Percentiles rank a stretch among this genome's conserved stretches.
These are phyloP conservation scores for Colletotrichum truncatum DNA, from an alignment of 2,329 filamentous ascomycete genomes.

Conservation along the genomic window DNA sequence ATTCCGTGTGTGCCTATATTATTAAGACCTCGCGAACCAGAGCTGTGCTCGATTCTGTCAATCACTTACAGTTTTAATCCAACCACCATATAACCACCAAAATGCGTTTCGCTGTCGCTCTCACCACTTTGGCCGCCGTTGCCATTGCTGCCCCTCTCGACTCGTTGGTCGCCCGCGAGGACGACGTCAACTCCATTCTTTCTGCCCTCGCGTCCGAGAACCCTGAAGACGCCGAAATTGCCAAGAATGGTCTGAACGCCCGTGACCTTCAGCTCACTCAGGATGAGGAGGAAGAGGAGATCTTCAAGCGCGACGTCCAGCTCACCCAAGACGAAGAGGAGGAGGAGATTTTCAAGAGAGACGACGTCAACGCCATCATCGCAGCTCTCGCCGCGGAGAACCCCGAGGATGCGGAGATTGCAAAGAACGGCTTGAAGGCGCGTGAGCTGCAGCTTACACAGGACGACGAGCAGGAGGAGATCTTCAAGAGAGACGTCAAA, in stretches of 20 bases:
- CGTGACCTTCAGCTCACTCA: constrained; percentile 1
- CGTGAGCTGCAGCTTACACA: neutral
- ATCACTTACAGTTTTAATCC: neutral
- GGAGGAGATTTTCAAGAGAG: neutral
- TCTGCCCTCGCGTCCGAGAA: constrained; percentile 7
- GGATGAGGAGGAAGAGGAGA: neutral
- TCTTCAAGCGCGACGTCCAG: neutral
- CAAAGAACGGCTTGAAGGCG: neutral
- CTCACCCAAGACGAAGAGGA: neutral
- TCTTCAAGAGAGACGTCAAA: neutral
- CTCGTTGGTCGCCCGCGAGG: neutral
- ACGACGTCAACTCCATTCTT: constrained; percentile 4
- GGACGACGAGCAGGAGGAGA: neutral
- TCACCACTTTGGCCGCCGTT: constrained; percentile 21
- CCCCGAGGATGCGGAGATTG: neutral
- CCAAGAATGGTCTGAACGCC: constrained; percentile 1
- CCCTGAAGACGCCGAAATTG: constrained; percentile 2
- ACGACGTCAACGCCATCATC: no score
- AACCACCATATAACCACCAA: neutral
- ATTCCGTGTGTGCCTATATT: neutral
- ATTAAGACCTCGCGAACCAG: neutral
- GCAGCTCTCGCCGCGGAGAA: neutral
- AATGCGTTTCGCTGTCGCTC: constrained; percentile 21
- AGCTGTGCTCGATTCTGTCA: constrained; percentile 7
- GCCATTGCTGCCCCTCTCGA: constrained; percentile 22